phyloP scores from a whole-genome alignment of 768 basidiomycete genomes.

The Gloeostereum incarnatum region DNA sequence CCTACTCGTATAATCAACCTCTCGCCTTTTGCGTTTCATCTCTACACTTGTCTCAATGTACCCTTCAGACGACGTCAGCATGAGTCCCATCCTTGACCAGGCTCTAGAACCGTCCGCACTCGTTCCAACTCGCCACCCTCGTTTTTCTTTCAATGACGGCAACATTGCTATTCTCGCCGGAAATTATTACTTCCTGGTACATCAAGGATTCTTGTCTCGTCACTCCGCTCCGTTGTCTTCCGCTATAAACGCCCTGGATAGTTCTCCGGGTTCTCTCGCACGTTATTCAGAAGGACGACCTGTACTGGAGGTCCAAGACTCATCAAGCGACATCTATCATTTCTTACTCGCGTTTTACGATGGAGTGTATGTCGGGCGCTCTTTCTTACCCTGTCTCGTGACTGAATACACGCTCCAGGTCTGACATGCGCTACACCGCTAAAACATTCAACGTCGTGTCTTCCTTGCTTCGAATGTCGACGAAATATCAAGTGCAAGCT shows the following conservation, averaged over 20 bases:
- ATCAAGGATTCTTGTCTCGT: slow-evolving; percentile 52
- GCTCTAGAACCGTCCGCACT: too few relatives aligned
- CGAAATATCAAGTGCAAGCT: slow-evolving; percentile 52
- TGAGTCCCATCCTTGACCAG: too few relatives aligned
- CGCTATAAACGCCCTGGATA: slow-evolving; percentile 24
- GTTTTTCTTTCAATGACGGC: slow-evolving; percentile 59
- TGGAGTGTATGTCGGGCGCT: slow-evolving; percentile 42
- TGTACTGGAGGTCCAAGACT: slow-evolving; percentile 44
- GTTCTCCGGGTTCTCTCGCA: slow-evolving; percentile 9
- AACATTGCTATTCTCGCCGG: slow-evolving; percentile 57
- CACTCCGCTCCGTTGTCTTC: slow-evolving; percentile 47
- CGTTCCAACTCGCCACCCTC: slow-evolving; percentile 34
- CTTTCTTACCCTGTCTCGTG: neutral
- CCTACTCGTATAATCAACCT: too few relatives aligned
- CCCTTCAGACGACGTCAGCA: too few relatives aligned
- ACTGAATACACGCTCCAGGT: slow-evolving; percentile 22
- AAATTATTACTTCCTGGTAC: slow-evolving; percentile 56
- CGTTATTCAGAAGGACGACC: slow-evolving; percentile 46
- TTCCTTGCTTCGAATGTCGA: slow-evolving; percentile 50
- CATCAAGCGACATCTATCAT: slow-evolving; percentile 43
- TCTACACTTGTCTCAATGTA: too few relatives aligned
- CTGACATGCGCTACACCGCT: slow-evolving; percentile 34
- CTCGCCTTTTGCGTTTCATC: too few relatives aligned
- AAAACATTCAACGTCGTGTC: slow-evolving; percentile 45
- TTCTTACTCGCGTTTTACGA: slow-evolving; percentile 65